A percentile compares a stretch with the other conserved stretches of the same genome.
Conservation (phyloP, 2,329 filamentous ascomycete species). For the Fusarium globosum region DNA sequence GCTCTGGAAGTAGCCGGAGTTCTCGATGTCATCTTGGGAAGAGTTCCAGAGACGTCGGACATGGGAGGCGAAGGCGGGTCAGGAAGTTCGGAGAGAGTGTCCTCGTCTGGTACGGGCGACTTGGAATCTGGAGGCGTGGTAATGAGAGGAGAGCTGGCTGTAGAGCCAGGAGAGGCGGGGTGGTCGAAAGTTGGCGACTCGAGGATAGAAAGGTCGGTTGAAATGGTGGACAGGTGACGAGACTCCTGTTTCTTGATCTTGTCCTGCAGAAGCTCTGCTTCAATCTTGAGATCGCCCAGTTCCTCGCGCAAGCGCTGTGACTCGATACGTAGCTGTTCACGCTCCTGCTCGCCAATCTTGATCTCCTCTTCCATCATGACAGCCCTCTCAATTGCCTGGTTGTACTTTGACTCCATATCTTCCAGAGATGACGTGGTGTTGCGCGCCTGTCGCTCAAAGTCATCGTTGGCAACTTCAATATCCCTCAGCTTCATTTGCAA, state of each 20-base stretch:
- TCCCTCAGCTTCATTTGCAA: slow-evolving; percentile 88
- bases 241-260: slow-evolving; percentile 81
- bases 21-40: slow-evolving; percentile 60
- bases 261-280: slow-evolving; percentile 92
- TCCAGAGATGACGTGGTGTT: slow-evolving; percentile 96
- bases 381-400: slow-evolving; percentile 88
- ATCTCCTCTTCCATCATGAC: slow-evolving; percentile 98
- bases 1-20: slow-evolving; percentile 49
- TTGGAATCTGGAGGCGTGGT: slow-evolving; percentile 84
- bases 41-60: slow-evolving; percentile 80
- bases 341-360: slow-evolving; percentile 88
- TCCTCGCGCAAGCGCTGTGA: slow-evolving; percentile 91
- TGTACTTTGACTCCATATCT: slow-evolving; percentile 97
- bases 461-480: slow-evolving; percentile 97
- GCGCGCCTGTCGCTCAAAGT: slow-evolving; percentile 95
- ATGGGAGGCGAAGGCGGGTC: slow-evolving; percentile 95
- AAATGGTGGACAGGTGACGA: slow-evolving; percentile 68
- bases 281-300: slow-evolving; percentile 91
- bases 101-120: slow-evolving; percentile 62
- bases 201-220: slow-evolving; percentile 70
- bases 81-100: slow-evolving; percentile 71
- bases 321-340: slow-evolving; percentile 89
- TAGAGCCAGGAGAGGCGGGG: slow-evolving; percentile 80
- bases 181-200: slow-evolving; percentile 80
- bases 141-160: slow-evolving; percentile 90